Percentiles rank a stretch among this genome's conserved stretches.
Conservation (phyloP, 202 grass and related monocot species). For the Elaeis oleifera region DNA sequence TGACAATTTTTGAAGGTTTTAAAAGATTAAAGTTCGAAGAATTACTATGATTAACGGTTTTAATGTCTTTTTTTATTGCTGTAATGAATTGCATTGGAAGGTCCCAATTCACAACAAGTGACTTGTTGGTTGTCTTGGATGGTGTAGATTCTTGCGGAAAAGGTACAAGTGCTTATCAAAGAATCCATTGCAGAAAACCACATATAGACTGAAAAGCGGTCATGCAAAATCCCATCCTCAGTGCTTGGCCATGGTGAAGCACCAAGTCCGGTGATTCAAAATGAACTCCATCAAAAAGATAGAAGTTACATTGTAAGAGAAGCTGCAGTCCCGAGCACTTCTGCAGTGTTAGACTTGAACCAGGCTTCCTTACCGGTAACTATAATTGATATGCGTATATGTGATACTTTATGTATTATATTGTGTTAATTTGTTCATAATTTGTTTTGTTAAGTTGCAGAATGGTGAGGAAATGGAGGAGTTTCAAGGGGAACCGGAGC, state of each 20-base stretch:
- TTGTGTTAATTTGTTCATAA: too few relatives aligned
- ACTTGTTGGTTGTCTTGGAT: conserved; percentile 3
- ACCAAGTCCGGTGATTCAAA: conserved; percentile 11
- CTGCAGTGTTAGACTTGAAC: conserved; percentile 61
- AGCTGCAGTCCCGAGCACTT: conserved; percentile 22
- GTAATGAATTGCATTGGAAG: not conserved
- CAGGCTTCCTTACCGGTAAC: conserved; percentile 60
- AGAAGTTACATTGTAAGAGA: conserved; percentile 1
- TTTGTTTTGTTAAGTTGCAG: too few relatives aligned
- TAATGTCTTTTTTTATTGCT: not conserved
- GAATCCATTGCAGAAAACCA: conserved; percentile 45
- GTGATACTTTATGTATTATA: too few relatives aligned
- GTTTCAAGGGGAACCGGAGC: conserved; percentile 22
- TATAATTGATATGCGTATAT: not conserved
- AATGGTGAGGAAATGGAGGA: conserved; percentile 36
- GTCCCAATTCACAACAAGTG: conserved; percentile 5
- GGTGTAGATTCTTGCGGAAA: conserved; percentile 49
- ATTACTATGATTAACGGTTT: not conserved
- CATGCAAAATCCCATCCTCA: conserved; percentile 10
- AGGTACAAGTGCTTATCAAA: conserved; percentile 52
- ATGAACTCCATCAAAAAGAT: conserved; percentile 10
- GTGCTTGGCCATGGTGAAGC: not conserved
- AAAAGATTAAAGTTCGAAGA: too few relatives aligned
- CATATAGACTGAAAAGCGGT: conserved; percentile 40
- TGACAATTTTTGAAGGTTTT: too few relatives aligned